phyloP scores from a whole-genome alignment of 306 rosid species.

The Dryas alaskensis region DNA sequence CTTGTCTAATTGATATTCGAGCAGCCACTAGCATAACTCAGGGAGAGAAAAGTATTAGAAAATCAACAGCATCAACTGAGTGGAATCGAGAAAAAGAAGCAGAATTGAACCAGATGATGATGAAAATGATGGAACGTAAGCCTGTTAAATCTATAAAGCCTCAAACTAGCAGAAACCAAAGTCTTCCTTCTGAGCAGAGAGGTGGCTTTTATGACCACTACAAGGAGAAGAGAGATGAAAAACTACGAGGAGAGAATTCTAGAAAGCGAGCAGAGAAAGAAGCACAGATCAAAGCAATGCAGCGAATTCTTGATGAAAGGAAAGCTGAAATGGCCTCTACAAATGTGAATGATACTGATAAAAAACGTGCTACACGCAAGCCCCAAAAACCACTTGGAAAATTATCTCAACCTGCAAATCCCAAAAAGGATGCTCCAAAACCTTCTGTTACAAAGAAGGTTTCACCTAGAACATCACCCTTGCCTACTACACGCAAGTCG shows the following conservation, averaged over 20 bases:
- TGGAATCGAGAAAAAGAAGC: slow-evolving; percentile 81
- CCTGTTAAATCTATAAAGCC: slow-evolving; percentile 49
- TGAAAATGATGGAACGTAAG: slow-evolving; percentile 74
- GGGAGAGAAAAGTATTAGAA: slow-evolving; percentile 41
- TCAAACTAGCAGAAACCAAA: slow-evolving; percentile 60
- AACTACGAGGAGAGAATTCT: slow-evolving; percentile 61
- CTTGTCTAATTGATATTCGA: slow-evolving; percentile 40
- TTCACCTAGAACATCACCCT: slow-evolving; percentile 50
- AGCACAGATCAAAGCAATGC: slow-evolving; percentile 62
- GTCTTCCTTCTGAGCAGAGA: slow-evolving; percentile 54
- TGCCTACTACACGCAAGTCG: slow-evolving; percentile 81
- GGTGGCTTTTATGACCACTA: slow-evolving; percentile 76
- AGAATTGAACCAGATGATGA: slow-evolving; percentile 78
- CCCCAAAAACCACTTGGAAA: slow-evolving; percentile 52
- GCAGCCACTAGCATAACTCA: slow-evolving; percentile 36
- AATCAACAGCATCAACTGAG: slow-evolving; percentile 55
- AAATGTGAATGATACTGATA: slow-evolving; percentile 44
- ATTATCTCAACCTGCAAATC: slow-evolving; percentile 47
- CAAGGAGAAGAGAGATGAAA: slow-evolving; percentile 86
- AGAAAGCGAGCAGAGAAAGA: slow-evolving; percentile 62
- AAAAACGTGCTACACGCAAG: slow-evolving; percentile 39
- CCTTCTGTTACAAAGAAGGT: slow-evolving; percentile 48
- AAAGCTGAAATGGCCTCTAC: slow-evolving; percentile 66
- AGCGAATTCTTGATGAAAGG: slow-evolving; percentile 59
- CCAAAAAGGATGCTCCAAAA: slow-evolving; percentile 55